Percentiles rank a stretch among this genome's conserved stretches.
Conservation (phyloP, 2,329 filamentous ascomycete genomes). For the Helotiales sp. region DNA sequence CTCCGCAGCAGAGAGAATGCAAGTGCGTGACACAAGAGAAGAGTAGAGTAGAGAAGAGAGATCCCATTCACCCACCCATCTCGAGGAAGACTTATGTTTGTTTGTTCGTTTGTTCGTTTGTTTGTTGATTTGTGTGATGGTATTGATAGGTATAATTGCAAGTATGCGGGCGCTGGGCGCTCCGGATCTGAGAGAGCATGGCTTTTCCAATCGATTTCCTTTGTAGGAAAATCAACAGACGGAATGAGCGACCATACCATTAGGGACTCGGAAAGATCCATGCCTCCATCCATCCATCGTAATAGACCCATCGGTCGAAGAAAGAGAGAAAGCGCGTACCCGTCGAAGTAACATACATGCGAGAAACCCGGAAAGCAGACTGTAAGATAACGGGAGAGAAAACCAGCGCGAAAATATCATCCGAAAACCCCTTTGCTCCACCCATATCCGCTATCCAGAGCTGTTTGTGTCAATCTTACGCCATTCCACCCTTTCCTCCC, state of each 20-base stretch:
- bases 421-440: slow-evolving; percentile 34
- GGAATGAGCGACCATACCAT: not conserved
- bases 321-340: slow-evolving; percentile 10
- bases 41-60: not conserved
- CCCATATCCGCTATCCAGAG: slow-evolving; percentile 37
- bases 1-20: not conserved
- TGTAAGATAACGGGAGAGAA: slow-evolving; percentile 22
- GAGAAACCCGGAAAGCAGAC: slow-evolving; percentile 18
- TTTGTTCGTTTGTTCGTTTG: not conserved
- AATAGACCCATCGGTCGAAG: not conserved
- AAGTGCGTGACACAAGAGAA: not conserved
- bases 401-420: slow-evolving; percentile 23
- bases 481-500: slow-evolving; percentile 26
- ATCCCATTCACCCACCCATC: not conserved
- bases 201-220: not conserved
- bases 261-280: not conserved
- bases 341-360: slow-evolving; percentile 17
- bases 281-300: slow-evolving; percentile 8
- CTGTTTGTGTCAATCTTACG: slow-evolving; percentile 41
- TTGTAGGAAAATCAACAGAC: not conserved
- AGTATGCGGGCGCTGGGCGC: not conserved
- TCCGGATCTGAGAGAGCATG: not conserved
- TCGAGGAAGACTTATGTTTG: not conserved
- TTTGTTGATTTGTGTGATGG: too few relatives aligned
- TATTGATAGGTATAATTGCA: not conserved